Conservation (phyloP, 805 yeast species). For the Priceomyces carsonii region DNA sequence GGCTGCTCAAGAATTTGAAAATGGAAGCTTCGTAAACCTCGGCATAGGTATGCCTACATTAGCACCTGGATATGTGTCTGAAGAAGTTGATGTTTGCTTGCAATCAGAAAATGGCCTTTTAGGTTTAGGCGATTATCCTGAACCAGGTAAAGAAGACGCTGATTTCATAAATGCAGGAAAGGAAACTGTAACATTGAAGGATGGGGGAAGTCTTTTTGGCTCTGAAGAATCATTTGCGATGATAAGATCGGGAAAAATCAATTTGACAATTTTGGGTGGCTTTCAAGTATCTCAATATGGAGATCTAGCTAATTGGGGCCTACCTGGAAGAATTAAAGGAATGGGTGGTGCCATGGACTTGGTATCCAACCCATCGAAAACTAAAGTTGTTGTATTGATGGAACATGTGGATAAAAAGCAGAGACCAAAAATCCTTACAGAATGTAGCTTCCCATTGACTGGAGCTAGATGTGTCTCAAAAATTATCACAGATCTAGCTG, state of each 20-base stretch:
- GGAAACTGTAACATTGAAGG: conserved; percentile 46
- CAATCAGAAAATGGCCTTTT: conserved; percentile 53
- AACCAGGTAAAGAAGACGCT: conserved; percentile 43
- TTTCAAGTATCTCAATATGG: conserved; percentile 50
- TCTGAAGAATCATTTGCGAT: conserved; percentile 52
- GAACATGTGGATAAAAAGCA: conserved; percentile 52
- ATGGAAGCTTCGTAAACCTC: conserved; percentile 45
- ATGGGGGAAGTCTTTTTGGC: conserved; percentile 51
- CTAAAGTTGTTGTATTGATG: conserved; percentile 48
- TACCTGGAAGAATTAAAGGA: conserved; percentile 52
- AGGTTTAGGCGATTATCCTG: conserved; percentile 50
- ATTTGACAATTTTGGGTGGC: conserved; percentile 48
- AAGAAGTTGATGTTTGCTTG: conserved; percentile 36
- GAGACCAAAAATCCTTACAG: conserved; percentile 44
- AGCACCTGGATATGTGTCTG: conserved; percentile 42
- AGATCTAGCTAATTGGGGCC: conserved; percentile 54
- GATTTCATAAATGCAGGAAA: conserved; percentile 54
- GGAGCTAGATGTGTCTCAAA: conserved; percentile 46
- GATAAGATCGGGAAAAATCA: conserved; percentile 49
- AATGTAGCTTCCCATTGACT: conserved; percentile 48
- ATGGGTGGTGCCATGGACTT: conserved; percentile 60
- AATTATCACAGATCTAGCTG: conserved; percentile 50
- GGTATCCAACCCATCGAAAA: conserved; percentile 45
- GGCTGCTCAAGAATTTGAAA: conserved; percentile 46
- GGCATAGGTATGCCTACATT: conserved; percentile 56